phyloP scores from a whole-genome alignment of 768 basidiomycete genomes.

The Tylopilus subfusipes region DNA sequence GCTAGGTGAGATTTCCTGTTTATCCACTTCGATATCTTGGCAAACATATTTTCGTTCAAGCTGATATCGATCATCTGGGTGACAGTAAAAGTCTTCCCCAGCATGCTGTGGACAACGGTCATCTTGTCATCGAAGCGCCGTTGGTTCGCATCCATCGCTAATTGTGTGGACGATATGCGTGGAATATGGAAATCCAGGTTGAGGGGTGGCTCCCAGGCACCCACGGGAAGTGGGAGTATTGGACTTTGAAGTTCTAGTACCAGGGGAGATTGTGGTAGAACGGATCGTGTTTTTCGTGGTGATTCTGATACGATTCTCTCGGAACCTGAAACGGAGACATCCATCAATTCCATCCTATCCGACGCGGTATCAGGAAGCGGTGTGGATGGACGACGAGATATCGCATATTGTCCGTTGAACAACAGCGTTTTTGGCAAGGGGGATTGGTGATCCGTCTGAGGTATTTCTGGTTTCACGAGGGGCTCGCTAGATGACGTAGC shows the following conservation, averaged over 20 bases:
- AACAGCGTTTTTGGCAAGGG: not conserved
- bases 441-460: not conserved
- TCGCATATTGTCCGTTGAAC: not conserved
- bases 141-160: not conserved
- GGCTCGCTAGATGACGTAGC: not conserved
- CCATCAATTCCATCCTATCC: conserved; percentile 1
- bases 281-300: not conserved
- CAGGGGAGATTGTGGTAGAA: not conserved
- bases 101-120: conserved; percentile 16
- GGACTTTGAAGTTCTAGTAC: not conserved
- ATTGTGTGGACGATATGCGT: not conserved
- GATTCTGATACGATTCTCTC: not conserved
- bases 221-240: conserved; percentile 11
- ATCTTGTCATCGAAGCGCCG: conserved; percentile 17
- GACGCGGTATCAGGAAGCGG: not conserved
- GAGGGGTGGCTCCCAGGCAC: conserved; percentile 13
- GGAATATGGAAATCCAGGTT: conserved; percentile 17
- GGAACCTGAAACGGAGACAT: not conserved
- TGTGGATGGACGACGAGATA: not conserved
- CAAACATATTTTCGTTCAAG: conserved; percentile 28
- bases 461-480: not conserved
- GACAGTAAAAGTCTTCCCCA: conserved; percentile 20
- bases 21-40: conserved; percentile 36
- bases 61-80: conserved; percentile 25
- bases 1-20: conserved; percentile 25